phyloP scores from a whole-genome alignment of 768 basidiomycete genomes.

The Leucosporidium yakuticum region DNA sequence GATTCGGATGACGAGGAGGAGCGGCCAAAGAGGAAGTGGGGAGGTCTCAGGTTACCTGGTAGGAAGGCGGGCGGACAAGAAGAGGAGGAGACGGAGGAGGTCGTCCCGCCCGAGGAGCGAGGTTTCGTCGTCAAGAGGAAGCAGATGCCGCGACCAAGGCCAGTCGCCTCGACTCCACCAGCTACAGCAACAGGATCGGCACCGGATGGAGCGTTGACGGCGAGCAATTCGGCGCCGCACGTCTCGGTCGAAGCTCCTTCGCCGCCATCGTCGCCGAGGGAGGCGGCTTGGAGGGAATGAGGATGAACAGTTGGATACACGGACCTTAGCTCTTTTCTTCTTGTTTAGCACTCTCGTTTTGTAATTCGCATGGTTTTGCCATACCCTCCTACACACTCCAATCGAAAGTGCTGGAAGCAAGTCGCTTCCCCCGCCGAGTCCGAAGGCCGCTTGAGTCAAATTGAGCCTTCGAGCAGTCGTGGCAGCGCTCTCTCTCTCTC shows the following conservation, averaged over 20 bases:
- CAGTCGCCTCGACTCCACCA: background rate
- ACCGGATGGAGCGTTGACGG: too few relatives aligned
- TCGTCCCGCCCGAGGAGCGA: background rate
- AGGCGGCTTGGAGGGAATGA: conserved; percentile 1
- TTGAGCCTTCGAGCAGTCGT: too few relatives aligned
- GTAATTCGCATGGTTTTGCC: background rate
- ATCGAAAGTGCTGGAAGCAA: too few relatives aligned
- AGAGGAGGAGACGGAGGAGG: background rate
- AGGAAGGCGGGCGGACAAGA: background rate
- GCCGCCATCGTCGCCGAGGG: conserved; percentile 10
- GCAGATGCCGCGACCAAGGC: conserved; percentile 10
- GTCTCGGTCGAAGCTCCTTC: conserved; percentile 28
- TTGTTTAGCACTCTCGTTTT: background rate
- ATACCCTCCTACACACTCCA: too few relatives aligned
- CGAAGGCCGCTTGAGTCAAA: too few relatives aligned
- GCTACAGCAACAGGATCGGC: background rate
- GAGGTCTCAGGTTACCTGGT: background rate
- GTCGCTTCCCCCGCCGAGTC: too few relatives aligned
- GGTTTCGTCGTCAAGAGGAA: conserved; percentile 33
- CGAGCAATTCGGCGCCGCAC: conserved; percentile 16
- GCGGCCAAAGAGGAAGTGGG: background rate
- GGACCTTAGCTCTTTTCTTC: background rate
- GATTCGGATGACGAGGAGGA: conserved; percentile 21
- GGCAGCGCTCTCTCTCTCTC: too few relatives aligned
- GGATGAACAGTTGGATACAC: background rate